Conservation (phyloP, 2,329 filamentous ascomycete genomes). For the Diplodia seriata region DNA sequence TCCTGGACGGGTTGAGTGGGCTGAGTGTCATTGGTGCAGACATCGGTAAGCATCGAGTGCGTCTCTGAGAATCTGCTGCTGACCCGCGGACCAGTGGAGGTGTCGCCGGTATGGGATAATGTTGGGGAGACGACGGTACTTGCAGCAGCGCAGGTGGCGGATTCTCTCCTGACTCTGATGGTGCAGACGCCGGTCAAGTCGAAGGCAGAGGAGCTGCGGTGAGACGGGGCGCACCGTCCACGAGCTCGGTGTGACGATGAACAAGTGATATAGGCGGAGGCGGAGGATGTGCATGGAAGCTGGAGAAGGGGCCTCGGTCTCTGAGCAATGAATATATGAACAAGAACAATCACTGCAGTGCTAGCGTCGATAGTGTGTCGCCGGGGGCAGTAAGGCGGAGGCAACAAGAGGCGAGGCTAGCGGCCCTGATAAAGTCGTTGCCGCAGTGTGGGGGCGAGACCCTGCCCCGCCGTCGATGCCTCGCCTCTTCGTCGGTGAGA, state of each 20-base stretch:
- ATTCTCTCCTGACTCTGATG: conserved; percentile 58
- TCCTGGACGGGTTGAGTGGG: conserved; percentile 65
- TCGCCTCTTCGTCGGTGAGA: conserved; percentile 8
- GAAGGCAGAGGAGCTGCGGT: conserved; percentile 17
- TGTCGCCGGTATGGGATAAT: conserved; percentile 68
- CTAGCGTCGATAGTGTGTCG: neutral
- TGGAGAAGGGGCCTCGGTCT: neutral
- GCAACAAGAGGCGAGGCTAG: neutral
- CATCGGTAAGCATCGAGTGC: conserved; percentile 52
- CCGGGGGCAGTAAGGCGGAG: neutral
- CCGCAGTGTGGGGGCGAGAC: neutral
- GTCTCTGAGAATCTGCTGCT: neutral
- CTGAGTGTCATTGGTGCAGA: conserved; percentile 66
- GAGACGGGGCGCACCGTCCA: conserved; percentile 18
- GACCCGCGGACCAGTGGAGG: conserved; percentile 56
- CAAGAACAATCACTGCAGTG: neutral
- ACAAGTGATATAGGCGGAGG: too few species aligned
- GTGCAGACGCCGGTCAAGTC: conserved; percentile 50
- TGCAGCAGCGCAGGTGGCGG: conserved; percentile 62
- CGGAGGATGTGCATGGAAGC: neutral
- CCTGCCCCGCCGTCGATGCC: conserved; percentile 15
- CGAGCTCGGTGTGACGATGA: conserved; percentile 2
- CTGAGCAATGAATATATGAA: neutral
- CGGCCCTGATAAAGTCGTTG: neutral
- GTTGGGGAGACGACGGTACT: conserved; percentile 64